These are phyloP conservation scores for Erucastrum elatum DNA, from an alignment of 345 rosid species.

Conservation along the genomic window DNA sequence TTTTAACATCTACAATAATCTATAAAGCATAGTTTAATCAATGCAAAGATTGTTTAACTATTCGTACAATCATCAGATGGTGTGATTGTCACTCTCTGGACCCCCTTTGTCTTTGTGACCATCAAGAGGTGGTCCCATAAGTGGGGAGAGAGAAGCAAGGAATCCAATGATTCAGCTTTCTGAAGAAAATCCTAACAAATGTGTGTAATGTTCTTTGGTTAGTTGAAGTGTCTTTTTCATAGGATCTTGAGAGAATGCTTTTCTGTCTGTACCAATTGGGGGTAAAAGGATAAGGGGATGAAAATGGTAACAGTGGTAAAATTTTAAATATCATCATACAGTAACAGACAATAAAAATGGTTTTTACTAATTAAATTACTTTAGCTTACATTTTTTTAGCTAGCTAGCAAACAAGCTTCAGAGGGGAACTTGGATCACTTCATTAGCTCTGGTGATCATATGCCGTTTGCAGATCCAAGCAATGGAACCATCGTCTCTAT, in stretches of 20 bases:
- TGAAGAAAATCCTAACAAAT: constrained; percentile 26
- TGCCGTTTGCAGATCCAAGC: constrained; percentile 96
- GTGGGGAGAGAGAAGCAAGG: constrained; percentile 24
- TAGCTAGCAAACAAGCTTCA: constrained; percentile 36
- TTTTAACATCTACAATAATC: constrained; percentile 38
- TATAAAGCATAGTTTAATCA: constrained; percentile 33
- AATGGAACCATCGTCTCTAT: constrained; percentile 75
- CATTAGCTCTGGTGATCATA: constrained; percentile 63
- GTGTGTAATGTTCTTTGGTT: constrained; percentile 33
- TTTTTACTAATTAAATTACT: constrained; percentile 19
- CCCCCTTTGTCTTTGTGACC: constrained; percentile 23
- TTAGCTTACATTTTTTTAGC: constrained; percentile 1
- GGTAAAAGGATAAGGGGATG: constrained; percentile 3
- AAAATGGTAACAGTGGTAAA: constrained; percentile 2
- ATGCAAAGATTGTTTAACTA: constrained; percentile 38
- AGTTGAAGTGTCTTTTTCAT: constrained; percentile 36
- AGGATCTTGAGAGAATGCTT: constrained; percentile 31
- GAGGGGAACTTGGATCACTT: constrained; percentile 66
- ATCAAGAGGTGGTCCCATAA: constrained; percentile 28
- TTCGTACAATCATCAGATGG: constrained; percentile 18
- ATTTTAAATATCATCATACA: constrained; percentile 3
- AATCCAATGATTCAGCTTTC: constrained; percentile 42
- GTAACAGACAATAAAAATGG: constrained; percentile 25
- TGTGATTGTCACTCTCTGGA: constrained; percentile 33
- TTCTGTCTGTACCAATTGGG: constrained; percentile 4